Conservation (phyloP, 176 grass and related monocot species). For the Carex cristatella region DNA sequence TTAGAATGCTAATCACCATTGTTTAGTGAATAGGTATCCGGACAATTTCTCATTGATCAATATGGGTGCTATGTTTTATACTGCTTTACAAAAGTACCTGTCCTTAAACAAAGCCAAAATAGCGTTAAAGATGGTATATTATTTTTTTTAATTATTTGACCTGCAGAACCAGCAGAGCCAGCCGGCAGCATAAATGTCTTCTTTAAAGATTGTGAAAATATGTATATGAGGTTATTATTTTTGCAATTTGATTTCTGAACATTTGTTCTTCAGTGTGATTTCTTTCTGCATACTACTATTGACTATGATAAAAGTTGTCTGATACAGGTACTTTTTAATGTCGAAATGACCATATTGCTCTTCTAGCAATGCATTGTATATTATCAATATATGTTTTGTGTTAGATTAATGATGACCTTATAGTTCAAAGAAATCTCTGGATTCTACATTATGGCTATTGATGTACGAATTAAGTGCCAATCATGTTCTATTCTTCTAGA, state of each 20-base stretch:
- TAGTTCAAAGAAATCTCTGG: background rate
- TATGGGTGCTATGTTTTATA: background rate
- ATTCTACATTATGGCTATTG: background rate
- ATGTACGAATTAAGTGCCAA: background rate
- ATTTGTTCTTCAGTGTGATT: background rate
- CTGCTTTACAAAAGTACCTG: background rate
- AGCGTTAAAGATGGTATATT: background rate
- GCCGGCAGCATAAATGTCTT: background rate
- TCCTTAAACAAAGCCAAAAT: background rate
- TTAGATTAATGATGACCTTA: background rate
- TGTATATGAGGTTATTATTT: background rate
- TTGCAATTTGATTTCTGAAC: slow-evolving; percentile 14
- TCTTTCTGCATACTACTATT: background rate
- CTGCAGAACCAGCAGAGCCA: slow-evolving; percentile 21
- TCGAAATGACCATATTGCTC: background rate
- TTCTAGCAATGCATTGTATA: background rate
- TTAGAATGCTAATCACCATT: background rate
- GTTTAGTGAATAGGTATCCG: background rate
- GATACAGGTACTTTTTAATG: background rate
- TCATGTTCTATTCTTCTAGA: background rate
- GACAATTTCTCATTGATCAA: background rate
- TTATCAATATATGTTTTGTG: background rate
- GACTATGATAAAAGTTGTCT: background rate
- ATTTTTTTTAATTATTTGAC: background rate
- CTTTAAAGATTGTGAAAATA: background rate